A percentile compares a stretch with the other conserved stretches of the same genome.
Evolutionary conservation across 495 filamentous ascomycete genomes (phyloP).

Genomic region (Aspergillus olivimuriae): DNA sequence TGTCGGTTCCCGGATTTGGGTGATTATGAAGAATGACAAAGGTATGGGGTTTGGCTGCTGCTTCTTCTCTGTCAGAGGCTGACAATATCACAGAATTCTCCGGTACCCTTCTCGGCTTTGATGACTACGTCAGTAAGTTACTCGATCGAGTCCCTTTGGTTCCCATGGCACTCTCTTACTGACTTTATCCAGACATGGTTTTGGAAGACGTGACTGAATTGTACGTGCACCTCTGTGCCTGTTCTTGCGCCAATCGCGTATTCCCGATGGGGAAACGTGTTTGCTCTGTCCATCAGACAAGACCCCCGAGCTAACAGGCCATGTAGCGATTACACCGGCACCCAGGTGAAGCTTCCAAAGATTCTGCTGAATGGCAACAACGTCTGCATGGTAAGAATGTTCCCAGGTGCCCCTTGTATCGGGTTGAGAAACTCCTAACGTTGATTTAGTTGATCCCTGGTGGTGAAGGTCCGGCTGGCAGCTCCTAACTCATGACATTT

Average conservation of each 20-base stretch:
- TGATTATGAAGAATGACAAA: conserved; percentile 98
- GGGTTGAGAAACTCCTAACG: too few species aligned
- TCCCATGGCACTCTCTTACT: neutral
- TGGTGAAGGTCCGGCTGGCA: conserved; percentile 63
- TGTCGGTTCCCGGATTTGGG: conserved; percentile 95
- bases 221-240: too few species aligned
- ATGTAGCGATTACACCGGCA: conserved; percentile 79
- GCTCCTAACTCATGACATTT: conserved; percentile 20
- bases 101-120: conserved; percentile 88
- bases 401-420: too few species aligned
- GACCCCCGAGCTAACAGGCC: neutral
- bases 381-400: conserved; percentile 90
- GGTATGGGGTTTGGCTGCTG: conserved; percentile 40
- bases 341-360: conserved; percentile 81
- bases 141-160: conserved; percentile 1
- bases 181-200: conserved; percentile 74
- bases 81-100: conserved; percentile 66
- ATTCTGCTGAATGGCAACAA: conserved; percentile 98
- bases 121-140: conserved; percentile 98
- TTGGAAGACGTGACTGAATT: conserved; percentile 95
- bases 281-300: too few species aligned
- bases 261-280: too few species aligned
- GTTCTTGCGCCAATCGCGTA: too few species aligned
- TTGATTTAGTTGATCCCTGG: conserved; percentile 82
- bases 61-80: conserved; percentile 7